Conservation (phyloP, 192 early-diverging fungal genomes). For the Gigaspora rosea region DNA sequence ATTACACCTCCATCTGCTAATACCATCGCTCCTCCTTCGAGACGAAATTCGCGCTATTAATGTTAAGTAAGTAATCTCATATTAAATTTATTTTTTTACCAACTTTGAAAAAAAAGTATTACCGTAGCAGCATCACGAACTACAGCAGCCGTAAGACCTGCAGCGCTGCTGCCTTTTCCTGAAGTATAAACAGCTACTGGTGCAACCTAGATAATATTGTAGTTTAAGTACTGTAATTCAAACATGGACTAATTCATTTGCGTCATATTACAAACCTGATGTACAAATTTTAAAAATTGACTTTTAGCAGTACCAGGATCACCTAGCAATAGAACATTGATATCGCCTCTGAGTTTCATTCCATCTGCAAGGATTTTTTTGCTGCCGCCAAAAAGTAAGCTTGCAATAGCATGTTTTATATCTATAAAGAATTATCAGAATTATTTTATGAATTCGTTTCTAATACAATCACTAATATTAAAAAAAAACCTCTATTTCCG, state of each 20-base stretch:
- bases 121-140: conserved; percentile 86
- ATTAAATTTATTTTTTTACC: background rate
- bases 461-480: background rate
- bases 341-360: conserved; percentile 96
- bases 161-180: conserved; percentile 97
- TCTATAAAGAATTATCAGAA: conserved; percentile 52
- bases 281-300: conserved; percentile 98
- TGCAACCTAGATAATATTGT: conserved; percentile 56
- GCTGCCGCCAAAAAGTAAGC: conserved; percentile 95
- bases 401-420: conserved; percentile 95
- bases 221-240: background rate
- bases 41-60: conserved; percentile 86
- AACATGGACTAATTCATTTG: background rate
- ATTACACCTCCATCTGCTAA: conserved; percentile 98
- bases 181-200: conserved; percentile 99
- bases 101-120: conserved; percentile 34
- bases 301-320: conserved; percentile 99
- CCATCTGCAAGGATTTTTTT: conserved; percentile 95
- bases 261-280: conserved; percentile 63
- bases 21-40: conserved; percentile 99
- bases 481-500: conserved; percentile 74
- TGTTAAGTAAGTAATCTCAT: conserved; percentile 4
- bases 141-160: conserved; percentile 98
- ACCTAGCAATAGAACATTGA: conserved; percentile 95
- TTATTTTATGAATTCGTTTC: background rate